Base-by-base conservation (phyloP, 441 rosid species). In the Brassica hybrid region DNA sequence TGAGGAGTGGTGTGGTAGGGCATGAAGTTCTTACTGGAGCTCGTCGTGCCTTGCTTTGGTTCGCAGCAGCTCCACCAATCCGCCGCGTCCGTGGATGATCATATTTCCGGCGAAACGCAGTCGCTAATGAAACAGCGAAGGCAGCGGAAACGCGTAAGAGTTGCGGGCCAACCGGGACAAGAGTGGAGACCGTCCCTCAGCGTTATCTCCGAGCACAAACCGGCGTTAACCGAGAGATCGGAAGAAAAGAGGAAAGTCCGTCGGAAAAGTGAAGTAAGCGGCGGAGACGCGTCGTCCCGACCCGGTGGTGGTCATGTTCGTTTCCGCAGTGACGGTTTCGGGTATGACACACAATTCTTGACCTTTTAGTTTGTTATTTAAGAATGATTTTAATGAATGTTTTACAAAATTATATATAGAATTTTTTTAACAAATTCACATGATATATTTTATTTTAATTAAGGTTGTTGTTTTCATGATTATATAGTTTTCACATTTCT, bases 181-280 rank as follows among this genome's bases (percentile, higher is more conserved):
- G 65, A 89, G 58, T 90, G 94, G 96, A 89, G 78, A 77, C 97
- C 97, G 5, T 81, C 93, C 7, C 76, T 92, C 45, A 21, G 67
- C 19, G 76, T 86, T 13, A 92, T 92, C 74, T 85, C 90, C 0
- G 97, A 92, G 82, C 84, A 87, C 68, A 84, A 57, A 36, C 75
- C 81, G 59, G 82, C 43, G 50, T 50, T 72, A 38, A 79, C 69
- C 64, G 82, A 57, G 73, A 71, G 36, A 2, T 58, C 74, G 1
- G 58, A 48, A 25, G 76, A 70, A 6, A 76, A 75, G 45, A 81
- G 77, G 59, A 66, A 19, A 76, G 81, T 78, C 3, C 84, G 79
- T 65, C 77, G 88, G 73, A 87, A 86, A 71, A 80, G 65, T 59
- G 69, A 72, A 12, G 65, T 66, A 0, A 19, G 9, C 21, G 76